Conservation (phyloP, 768 basidiomycete genomes). For the Candolleomyces aberdarensis region DNA sequence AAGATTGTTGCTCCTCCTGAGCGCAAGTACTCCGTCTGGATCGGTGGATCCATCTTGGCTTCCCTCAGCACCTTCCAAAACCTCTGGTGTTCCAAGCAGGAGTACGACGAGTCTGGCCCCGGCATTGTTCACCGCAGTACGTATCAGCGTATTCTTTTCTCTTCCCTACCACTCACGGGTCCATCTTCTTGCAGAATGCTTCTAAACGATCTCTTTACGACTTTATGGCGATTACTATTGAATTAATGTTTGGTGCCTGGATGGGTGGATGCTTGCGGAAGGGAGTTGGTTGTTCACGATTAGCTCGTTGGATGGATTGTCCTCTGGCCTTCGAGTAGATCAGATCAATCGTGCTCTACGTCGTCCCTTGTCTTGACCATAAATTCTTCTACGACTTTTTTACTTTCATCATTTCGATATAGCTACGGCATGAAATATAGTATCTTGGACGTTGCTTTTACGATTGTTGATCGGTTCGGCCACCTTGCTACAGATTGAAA, state of each 20-base stretch:
- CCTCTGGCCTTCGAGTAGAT: not conserved
- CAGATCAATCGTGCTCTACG: not conserved
- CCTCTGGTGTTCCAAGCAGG: slow-evolving; percentile 90
- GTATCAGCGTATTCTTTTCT: slow-evolving; percentile 19
- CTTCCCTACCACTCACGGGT: not conserved
- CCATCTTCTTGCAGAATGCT: slow-evolving; percentile 24
- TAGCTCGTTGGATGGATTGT: not conserved
- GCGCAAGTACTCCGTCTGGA: slow-evolving; percentile 96
- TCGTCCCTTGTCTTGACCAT: not conserved
- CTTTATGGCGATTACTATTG: not conserved
- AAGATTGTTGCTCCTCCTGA: slow-evolving; percentile 94
- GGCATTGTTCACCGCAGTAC: slow-evolving; percentile 77
- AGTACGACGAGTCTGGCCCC: slow-evolving; percentile 85
- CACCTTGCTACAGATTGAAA: too few species aligned
- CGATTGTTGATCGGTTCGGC: too few species aligned
- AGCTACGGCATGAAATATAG: not conserved
- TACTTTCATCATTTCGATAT: not conserved
- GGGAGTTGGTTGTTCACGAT: not conserved
- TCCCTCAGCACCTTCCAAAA: slow-evolving; percentile 96
- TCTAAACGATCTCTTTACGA: slow-evolving; percentile 23
- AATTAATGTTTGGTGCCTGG: not conserved
- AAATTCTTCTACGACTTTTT: not conserved
- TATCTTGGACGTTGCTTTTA: not conserved
- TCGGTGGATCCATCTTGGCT: slow-evolving; percentile 82
- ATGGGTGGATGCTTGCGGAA: not conserved